A percentile compares a stretch with the other conserved stretches of the same genome.
Evolutionary conservation across 163 green algal species (phyloP).

Genomic region (Picocystis sp.): DNA sequence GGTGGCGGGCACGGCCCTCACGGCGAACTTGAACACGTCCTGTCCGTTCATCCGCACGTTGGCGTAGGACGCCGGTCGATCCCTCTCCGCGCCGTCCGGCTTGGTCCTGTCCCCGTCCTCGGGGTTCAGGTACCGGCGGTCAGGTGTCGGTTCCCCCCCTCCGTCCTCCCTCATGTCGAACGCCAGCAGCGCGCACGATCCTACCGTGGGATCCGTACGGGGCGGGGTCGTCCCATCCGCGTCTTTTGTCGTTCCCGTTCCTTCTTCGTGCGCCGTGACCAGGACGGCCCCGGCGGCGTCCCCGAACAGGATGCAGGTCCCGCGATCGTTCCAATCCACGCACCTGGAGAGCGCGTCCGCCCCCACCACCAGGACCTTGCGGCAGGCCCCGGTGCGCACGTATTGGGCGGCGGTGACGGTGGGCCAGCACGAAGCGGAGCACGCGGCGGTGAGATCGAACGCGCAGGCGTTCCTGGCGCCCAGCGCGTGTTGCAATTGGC

Average conservation of each 20-base stretch:
- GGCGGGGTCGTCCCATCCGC: neutral
- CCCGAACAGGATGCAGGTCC: constrained; percentile 95
- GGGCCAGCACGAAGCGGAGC: constrained; percentile 84
- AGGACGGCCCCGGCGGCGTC: constrained; percentile 32
- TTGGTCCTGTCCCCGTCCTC: neutral
- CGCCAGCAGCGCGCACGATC: constrained; percentile 47
- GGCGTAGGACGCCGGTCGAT: constrained; percentile 24
- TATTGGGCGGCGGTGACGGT: constrained; percentile 73
- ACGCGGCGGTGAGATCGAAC: constrained; percentile 95
- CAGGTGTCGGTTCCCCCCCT: constrained; percentile 47
- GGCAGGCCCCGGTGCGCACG: constrained; percentile 48
- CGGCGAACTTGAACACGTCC: constrained; percentile 97
- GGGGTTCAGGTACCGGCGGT: constrained; percentile 22
- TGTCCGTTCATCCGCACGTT: constrained; percentile 87
- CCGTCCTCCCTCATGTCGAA: constrained; percentile 76
- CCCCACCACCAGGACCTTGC: constrained; percentile 76
- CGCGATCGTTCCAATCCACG: constrained; percentile 81
- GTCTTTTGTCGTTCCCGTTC: no score
- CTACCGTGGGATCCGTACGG: no score
- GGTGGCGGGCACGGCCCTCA: constrained; percentile 57
- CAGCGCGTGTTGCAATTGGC: constrained; percentile 61
- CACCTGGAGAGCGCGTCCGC: constrained; percentile 79
- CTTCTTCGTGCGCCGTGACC: no score
- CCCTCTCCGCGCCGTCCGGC: constrained; percentile 3
- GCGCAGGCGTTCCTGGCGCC: constrained; percentile 66